Conservation (phyloP, 208 protist species). For the Trypanosomatidae sp. region DNA sequence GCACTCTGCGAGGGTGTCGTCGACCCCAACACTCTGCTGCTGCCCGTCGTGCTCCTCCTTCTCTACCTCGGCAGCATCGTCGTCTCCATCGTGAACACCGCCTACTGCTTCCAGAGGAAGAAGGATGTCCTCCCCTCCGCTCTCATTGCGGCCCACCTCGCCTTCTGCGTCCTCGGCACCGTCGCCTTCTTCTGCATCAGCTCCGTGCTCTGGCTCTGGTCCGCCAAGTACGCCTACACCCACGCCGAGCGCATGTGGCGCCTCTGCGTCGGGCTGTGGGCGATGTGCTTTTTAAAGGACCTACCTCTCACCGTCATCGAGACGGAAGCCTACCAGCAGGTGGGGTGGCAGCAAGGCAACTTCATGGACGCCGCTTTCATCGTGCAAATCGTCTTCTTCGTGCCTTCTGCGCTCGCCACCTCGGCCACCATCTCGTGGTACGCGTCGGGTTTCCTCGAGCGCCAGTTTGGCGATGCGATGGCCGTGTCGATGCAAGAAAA, state of each 20-base stretch:
- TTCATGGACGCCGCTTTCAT: slow-evolving; percentile 45
- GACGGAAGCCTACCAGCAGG: slow-evolving; percentile 26
- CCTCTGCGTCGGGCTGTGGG: slow-evolving; percentile 39
- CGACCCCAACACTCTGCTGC: neutral
- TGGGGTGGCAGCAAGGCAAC: slow-evolving; percentile 34
- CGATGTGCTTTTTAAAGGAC: slow-evolving; percentile 55
- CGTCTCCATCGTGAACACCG: slow-evolving; percentile 45
- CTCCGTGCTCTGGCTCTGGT: slow-evolving; percentile 60
- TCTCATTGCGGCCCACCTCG: slow-evolving; percentile 43
- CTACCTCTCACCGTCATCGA: slow-evolving; percentile 53
- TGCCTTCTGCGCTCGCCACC: slow-evolving; percentile 35
- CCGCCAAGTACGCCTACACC: slow-evolving; percentile 46
- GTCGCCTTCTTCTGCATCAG: slow-evolving; percentile 50
- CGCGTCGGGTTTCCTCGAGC: slow-evolving; percentile 41
- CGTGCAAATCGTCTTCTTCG: slow-evolving; percentile 46
- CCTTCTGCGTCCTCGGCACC: slow-evolving; percentile 51
- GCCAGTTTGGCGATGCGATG: slow-evolving; percentile 25
- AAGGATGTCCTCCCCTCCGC: slow-evolving; percentile 17
- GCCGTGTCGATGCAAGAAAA: no score
- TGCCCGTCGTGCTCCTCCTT: slow-evolving; percentile 43
- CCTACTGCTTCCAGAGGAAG: slow-evolving; percentile 38
- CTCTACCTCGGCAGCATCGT: slow-evolving; percentile 40
- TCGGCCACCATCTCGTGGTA: slow-evolving; percentile 53
- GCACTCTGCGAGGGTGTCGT: neutral
- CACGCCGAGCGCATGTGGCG: slow-evolving; percentile 35